These are phyloP conservation scores for Oryza longistaminata DNA, from an alignment of 176 grass and related monocot genomes.

Conservation along the genomic window DNA sequence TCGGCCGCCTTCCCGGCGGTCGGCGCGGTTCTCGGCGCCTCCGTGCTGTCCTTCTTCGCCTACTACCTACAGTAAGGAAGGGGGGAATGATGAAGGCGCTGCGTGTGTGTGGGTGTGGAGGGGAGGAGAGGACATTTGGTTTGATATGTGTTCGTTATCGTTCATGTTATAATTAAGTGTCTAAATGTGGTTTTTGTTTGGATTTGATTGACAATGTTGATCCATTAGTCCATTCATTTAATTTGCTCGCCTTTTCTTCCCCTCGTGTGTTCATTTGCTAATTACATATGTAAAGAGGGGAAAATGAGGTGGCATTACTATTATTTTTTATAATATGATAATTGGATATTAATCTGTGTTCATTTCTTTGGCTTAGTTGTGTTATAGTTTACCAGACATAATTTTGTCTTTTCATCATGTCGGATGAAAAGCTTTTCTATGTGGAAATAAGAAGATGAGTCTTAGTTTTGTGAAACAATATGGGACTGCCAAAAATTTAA, in stretches of 20 bases:
- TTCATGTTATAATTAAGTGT: neutral
- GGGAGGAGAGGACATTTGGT: neutral
- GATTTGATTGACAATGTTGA: conserved; percentile 28
- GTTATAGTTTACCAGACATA: neutral
- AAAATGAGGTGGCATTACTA: neutral
- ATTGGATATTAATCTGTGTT: conserved; percentile 27
- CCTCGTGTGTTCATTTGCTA: neutral
- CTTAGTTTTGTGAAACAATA: neutral
- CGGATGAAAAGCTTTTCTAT: neutral
- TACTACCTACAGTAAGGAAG: conserved; percentile 66
- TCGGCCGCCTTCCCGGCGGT: conserved; percentile 46
- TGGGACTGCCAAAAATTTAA: neutral
- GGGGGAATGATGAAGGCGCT: neutral
- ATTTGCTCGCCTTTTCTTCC: conserved; percentile 15
- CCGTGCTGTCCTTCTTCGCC: conserved; percentile 75
- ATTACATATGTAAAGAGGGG: conserved; percentile 27
- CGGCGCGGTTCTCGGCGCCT: conserved; percentile 51
- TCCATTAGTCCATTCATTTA: conserved; percentile 34
- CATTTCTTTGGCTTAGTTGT: neutral
- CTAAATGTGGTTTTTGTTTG: neutral
- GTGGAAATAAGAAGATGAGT: neutral
- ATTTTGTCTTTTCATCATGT: neutral
- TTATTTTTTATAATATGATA: conserved; percentile 24
- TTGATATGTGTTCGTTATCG: neutral
- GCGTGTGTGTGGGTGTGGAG: neutral